Evolutionary conservation across 306 rosid genomes (phyloP).

Genomic region (Comarum palustre): DNA sequence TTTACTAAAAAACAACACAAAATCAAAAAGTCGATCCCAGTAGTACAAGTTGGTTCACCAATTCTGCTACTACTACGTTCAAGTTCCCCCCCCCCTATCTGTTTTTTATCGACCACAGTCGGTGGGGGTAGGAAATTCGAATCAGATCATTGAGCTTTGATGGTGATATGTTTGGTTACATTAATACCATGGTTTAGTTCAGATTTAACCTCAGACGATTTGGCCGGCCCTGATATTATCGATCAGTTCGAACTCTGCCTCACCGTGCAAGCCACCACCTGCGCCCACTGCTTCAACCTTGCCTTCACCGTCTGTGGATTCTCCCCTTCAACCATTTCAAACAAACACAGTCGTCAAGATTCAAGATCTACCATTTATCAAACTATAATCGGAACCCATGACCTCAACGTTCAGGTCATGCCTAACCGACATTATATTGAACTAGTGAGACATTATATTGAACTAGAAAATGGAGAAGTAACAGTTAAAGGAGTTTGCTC

Average conservation of each 20-base stretch:
- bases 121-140: constrained; percentile 22
- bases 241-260: constrained; percentile 41
- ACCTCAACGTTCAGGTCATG: no score
- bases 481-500: background rate
- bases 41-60: constrained; percentile 12
- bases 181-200: constrained; percentile 34
- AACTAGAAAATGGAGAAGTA: background rate
- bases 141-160: constrained; percentile 25
- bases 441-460: no score
- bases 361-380: background rate
- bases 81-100: constrained; percentile 4
- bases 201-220: constrained; percentile 7
- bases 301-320: constrained; percentile 77
- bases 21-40: constrained; percentile 19
- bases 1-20: background rate
- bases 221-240: background rate
- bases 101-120: constrained; percentile 19
- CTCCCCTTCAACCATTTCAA: constrained; percentile 50
- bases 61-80: constrained; percentile 4
- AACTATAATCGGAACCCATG: background rate
- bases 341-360: background rate
- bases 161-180: constrained; percentile 35
- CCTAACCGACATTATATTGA: background rate
- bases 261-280: constrained; percentile 95
- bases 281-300: constrained; percentile 90